phyloP scores from a whole-genome alignment of 2,329 filamentous ascomycete species.

The Cladorrhinum sp. region DNA sequence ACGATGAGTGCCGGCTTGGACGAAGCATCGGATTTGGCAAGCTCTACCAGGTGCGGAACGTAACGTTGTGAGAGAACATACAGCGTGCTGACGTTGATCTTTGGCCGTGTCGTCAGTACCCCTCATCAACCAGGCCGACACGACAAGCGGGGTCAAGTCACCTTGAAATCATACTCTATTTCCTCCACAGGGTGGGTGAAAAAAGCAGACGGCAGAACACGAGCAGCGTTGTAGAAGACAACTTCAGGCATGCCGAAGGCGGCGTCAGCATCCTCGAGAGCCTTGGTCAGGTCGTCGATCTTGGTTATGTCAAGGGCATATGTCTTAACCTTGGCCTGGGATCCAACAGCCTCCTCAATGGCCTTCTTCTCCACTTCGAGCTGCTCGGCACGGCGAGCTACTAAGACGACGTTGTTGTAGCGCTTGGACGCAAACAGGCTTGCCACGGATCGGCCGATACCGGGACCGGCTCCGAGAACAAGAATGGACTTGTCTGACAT shows the following conservation, averaged over 20 bases:
- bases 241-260: conserved; percentile 44
- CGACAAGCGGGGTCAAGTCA: conserved; percentile 25
- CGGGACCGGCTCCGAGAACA: conserved; percentile 47
- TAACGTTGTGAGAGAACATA: conserved; percentile 47
- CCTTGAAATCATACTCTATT: conserved; percentile 49
- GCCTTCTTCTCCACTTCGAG: conserved; percentile 42
- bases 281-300: conserved; percentile 34
- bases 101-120: not conserved
- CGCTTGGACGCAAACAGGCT: conserved; percentile 41
- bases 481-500: conserved; percentile 29
- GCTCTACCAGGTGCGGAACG: conserved; percentile 40
- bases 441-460: conserved; percentile 44
- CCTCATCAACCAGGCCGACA: not conserved
- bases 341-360: conserved; percentile 32
- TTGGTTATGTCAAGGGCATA: conserved; percentile 45
- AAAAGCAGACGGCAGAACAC: conserved; percentile 41
- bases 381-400: conserved; percentile 42
- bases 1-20: conserved; percentile 47
- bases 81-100: conserved; percentile 47
- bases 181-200: conserved; percentile 42
- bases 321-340: conserved; percentile 38
- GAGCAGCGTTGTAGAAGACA: conserved; percentile 52
- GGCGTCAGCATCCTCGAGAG: conserved; percentile 41
- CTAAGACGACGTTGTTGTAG: conserved; percentile 46
- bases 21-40: conserved; percentile 30